Conservation (phyloP, 2,329 filamentous ascomycete species). For the Aspergillus sclerotialis region DNA sequence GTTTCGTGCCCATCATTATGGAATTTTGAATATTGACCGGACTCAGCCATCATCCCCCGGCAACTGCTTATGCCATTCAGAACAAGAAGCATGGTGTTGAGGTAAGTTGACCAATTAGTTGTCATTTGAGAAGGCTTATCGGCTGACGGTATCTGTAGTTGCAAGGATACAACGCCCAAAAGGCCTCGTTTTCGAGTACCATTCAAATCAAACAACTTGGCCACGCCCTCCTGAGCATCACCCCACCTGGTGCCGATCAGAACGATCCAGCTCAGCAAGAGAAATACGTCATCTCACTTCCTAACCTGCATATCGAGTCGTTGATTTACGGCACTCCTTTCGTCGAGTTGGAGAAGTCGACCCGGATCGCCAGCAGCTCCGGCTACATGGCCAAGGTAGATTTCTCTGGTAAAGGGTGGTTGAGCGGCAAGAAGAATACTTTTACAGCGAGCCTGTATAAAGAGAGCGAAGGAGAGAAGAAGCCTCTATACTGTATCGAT, state of each 20-base stretch:
- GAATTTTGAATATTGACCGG: slow-evolving; percentile 6
- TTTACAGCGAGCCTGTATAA: slow-evolving; percentile 71
- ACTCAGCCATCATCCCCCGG: slow-evolving; percentile 75
- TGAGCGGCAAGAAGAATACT: slow-evolving; percentile 91
- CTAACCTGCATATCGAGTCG: slow-evolving; percentile 86
- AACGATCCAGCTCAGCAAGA: slow-evolving; percentile 42
- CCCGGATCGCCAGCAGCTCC: slow-evolving; percentile 77
- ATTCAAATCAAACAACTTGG: slow-evolving; percentile 95
- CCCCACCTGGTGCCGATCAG: slow-evolving; percentile 46
- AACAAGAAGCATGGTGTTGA: slow-evolving; percentile 76
- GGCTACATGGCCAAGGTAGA: slow-evolving; percentile 87
- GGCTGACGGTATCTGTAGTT: slow-evolving; percentile 28
- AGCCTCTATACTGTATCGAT: slow-evolving; percentile 68
- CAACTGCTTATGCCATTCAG: slow-evolving; percentile 87
- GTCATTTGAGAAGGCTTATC: neutral
- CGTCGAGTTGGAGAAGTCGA: slow-evolving; percentile 79
- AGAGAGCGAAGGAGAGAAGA: slow-evolving; percentile 58
- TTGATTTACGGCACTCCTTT: slow-evolving; percentile 70
- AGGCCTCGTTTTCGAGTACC: slow-evolving; percentile 86
- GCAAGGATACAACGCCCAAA: slow-evolving; percentile 89
- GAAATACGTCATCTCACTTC: slow-evolving; percentile 84
- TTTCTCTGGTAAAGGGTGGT: slow-evolving; percentile 89
- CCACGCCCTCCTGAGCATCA: slow-evolving; percentile 72
- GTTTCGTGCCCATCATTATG: neutral
- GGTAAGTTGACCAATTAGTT: slow-evolving; percentile 21